Evolutionary conservation across 768 basidiomycete genomes (phyloP), one percentile per base, ranked within the genome.

Genomic region (Leucosporidium scottii): DNA sequence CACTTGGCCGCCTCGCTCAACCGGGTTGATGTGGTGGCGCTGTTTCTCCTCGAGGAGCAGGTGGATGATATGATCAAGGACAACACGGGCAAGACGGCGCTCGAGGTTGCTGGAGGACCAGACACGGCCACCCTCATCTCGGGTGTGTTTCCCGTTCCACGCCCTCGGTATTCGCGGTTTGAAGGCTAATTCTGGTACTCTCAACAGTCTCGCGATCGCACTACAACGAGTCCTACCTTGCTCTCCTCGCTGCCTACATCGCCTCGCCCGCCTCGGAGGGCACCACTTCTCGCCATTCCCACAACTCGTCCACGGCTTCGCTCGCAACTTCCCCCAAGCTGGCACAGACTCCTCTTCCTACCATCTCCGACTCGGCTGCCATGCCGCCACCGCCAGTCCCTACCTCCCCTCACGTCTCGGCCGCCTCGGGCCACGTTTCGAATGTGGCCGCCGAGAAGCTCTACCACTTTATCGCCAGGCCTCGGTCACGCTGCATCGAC

Each of bases 21-120:
- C 4, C 81, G 90, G 30, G 78, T 82, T 5, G 90, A 91, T 64
- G 82, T 90, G 39, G 86, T 94, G 15, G 81, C 82, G 56, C 77
- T 93, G 17, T 80, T 97, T 3, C 82, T 97, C 1, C 87, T 88
- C 62, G 88, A 93, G 72, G 86, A 88, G 0, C 82, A 79, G 3
- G 85, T 93, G 51, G 87, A 97, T 74, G 93, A 96, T 71, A 87
- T 85, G 2, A 74, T 86, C 17, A 78, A 85, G 7, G 89, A 96
- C 74, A 77, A 72, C 7, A 81, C 86, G 15, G 89, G 90, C 1
- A 82, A 82, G 70, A 86, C 86, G 0, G 85, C 85, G 60, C 79
- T 83, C 53, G 91, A 94, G 15, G 85, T 89, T 6, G 90, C 90
- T 1, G 83, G 83, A 55, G 83, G 82, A 4, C 86, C 83, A 71